Percentiles rank a stretch among this genome's conserved stretches.
These are phyloP conservation scores for Cubamyces sp. DNA, from an alignment of 768 basidiomycete genomes.

Conservation along the genomic window DNA sequence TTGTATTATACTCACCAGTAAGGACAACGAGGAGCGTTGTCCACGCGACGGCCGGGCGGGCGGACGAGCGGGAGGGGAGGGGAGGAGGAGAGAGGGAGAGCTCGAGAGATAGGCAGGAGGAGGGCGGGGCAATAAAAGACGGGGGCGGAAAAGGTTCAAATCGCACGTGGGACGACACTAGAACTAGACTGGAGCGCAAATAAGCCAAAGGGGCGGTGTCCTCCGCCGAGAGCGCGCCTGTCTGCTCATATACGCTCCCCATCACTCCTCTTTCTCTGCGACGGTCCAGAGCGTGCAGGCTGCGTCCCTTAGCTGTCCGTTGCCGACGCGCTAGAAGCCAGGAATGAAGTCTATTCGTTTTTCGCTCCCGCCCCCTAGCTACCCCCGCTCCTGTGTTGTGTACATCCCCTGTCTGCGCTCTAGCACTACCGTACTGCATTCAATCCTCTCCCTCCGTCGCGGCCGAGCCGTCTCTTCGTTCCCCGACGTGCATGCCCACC, in stretches of 20 bases:
- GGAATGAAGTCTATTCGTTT: slow-evolving; percentile 14
- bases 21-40: slow-evolving; percentile 15
- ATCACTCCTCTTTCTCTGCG: neutral
- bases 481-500: neutral
- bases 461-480: neutral
- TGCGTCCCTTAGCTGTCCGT: neutral
- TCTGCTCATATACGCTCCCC: slow-evolving; percentile 1
- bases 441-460: neutral
- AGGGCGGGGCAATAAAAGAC: slow-evolving; percentile 12
- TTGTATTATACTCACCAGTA: slow-evolving; percentile 19
- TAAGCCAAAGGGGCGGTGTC: slow-evolving; percentile 6
- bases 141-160: slow-evolving; percentile 13
- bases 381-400: too few species aligned
- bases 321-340: slow-evolving; percentile 17
- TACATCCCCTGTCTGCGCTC: too few species aligned
- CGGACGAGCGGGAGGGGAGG: slow-evolving; percentile 2
- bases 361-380: too few species aligned
- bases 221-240: neutral
- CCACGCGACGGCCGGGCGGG: slow-evolving; percentile 15
- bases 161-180: slow-evolving; percentile 21
- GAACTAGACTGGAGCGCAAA: neutral
- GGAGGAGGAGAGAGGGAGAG: slow-evolving; percentile 13
- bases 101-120: too few species aligned
- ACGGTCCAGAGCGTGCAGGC: neutral
- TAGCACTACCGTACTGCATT: too few species aligned